Percentiles rank a stretch among this genome's conserved stretches.
phyloP scores from a whole-genome alignment of 2,329 filamentous ascomycete genomes.

The Rhinocladiella similis region DNA sequence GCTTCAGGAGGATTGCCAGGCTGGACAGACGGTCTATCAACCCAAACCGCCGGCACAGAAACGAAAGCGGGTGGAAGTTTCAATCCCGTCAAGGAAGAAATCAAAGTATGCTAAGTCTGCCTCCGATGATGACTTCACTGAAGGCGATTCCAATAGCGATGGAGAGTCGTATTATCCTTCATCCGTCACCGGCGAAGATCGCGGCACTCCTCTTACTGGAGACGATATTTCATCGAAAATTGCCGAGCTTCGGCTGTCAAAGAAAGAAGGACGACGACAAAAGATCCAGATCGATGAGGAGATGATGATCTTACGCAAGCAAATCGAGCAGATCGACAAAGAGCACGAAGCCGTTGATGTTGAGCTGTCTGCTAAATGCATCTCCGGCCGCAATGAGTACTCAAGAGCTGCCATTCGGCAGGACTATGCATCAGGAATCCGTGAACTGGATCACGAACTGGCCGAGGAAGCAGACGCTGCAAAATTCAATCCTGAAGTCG shows the following conservation, averaged over 20 bases:
- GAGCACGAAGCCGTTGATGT: constrained; percentile 36
- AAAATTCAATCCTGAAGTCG: constrained; percentile 56
- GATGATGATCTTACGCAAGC: constrained; percentile 34
- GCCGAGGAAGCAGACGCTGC: constrained; percentile 55
- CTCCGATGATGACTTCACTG: constrained; percentile 31
- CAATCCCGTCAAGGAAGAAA: constrained; percentile 2
- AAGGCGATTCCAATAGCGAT: constrained; percentile 24
- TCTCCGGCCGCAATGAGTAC: constrained; percentile 58
- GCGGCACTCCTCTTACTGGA: constrained; percentile 36
- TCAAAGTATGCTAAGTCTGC: constrained; percentile 13
- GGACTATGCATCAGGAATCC: constrained; percentile 62
- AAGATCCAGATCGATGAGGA: constrained; percentile 31
- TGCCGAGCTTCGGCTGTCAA: constrained; percentile 43
- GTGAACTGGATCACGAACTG: constrained; percentile 60
- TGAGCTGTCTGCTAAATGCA: constrained; percentile 42
- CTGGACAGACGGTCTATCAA: constrained; percentile 46
- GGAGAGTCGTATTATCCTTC: constrained; percentile 33
- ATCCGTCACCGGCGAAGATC: constrained; percentile 28
- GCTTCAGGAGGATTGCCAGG: constrained; percentile 38
- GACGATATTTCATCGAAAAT: constrained; percentile 46
- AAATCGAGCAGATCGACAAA: constrained; percentile 33
- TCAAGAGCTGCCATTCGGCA: constrained; percentile 55
- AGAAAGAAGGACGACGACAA: constrained; percentile 41
- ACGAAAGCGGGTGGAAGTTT: constrained; percentile 37
- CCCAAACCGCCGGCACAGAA: constrained; percentile 38